These are phyloP conservation scores for Neurospora sp. DNA, from an alignment of 495 filamentous ascomycete genomes.

Conservation along the genomic window DNA sequence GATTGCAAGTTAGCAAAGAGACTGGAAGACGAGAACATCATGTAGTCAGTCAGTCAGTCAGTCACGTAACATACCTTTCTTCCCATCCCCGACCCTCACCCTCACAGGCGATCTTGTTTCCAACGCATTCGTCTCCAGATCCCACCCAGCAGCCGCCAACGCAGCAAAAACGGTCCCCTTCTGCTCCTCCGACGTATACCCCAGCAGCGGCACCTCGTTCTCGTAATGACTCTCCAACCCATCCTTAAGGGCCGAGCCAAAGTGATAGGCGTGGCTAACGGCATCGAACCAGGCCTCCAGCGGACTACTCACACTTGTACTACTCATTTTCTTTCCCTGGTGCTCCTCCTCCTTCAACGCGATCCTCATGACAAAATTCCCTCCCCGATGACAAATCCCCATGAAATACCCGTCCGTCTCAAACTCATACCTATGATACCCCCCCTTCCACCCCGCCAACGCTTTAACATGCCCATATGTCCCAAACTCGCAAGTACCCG, in stretches of 20 bases:
- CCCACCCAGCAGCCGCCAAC: constrained; percentile 32
- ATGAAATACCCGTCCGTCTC: constrained; percentile 43
- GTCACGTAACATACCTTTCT: constrained; percentile 17
- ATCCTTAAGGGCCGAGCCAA: constrained; percentile 25
- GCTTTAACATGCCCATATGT: constrained; percentile 29
- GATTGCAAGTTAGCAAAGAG: background rate
- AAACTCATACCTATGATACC: constrained; percentile 41
- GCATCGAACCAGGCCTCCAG: constrained; percentile 70
- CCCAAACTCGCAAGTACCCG: constrained; percentile 31
- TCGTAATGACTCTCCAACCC: constrained; percentile 23
- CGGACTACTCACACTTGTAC: constrained; percentile 32
- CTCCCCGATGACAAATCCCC: constrained; percentile 36
- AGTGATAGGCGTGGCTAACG: constrained; percentile 44
- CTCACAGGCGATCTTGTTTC: constrained; percentile 30
- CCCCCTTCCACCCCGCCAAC: constrained; percentile 20
- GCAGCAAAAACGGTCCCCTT: constrained; percentile 22
- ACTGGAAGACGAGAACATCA: background rate
- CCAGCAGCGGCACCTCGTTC: constrained; percentile 24
- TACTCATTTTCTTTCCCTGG: background rate
- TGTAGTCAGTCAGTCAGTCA: background rate
- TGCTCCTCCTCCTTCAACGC: constrained; percentile 47
- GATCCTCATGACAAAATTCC: constrained; percentile 41
- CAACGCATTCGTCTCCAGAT: constrained; percentile 32
- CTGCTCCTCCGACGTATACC: constrained; percentile 25
- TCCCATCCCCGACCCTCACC: constrained; percentile 20